Evolutionary conservation across 2,329 filamentous ascomycete species (phyloP).

Genomic region (Colletotrichum euphorbiae): DNA sequence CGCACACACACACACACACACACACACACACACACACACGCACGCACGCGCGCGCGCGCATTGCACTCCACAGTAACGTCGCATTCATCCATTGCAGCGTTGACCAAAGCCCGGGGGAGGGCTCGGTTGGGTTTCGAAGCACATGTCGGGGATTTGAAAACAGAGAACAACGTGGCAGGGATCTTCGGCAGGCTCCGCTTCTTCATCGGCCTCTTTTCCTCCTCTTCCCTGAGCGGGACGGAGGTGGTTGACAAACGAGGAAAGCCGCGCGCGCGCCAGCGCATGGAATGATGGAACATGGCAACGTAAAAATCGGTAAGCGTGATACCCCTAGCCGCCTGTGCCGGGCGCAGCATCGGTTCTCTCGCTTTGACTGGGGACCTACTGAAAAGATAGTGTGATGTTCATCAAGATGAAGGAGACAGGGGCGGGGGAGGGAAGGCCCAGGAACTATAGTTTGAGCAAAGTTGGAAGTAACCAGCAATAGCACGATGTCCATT

Average conservation of each 20-base stretch:
- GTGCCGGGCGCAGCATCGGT: not conserved
- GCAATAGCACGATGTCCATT: constrained; percentile 3
- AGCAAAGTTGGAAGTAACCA: constrained; percentile 1
- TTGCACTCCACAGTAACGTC: not conserved
- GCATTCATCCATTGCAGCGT: not conserved
- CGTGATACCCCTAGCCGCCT: constrained; percentile 1
- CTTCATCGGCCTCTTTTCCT: no score
- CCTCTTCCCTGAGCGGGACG: not conserved
- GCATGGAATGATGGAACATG: constrained; percentile 21
- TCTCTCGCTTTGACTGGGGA: not conserved
- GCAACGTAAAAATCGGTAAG: not conserved
- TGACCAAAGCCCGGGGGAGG: constrained; percentile 4
- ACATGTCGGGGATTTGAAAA: constrained; percentile 2
- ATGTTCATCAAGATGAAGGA: no score
- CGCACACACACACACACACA: no score
- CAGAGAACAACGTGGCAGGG: not conserved
- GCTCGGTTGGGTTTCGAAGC: not conserved
- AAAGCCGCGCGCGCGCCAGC: constrained; percentile 16
- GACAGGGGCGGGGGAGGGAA: not conserved
- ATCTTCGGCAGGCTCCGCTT: constrained; percentile 14
- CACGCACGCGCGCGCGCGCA: no score
- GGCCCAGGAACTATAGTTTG: not conserved
- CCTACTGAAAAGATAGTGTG: no score
- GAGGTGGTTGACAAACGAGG: constrained; percentile 25
- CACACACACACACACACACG: no score